phyloP scores from a whole-genome alignment of 2,329 filamentous ascomycete genomes.

The Hypomyces perniciosus region DNA sequence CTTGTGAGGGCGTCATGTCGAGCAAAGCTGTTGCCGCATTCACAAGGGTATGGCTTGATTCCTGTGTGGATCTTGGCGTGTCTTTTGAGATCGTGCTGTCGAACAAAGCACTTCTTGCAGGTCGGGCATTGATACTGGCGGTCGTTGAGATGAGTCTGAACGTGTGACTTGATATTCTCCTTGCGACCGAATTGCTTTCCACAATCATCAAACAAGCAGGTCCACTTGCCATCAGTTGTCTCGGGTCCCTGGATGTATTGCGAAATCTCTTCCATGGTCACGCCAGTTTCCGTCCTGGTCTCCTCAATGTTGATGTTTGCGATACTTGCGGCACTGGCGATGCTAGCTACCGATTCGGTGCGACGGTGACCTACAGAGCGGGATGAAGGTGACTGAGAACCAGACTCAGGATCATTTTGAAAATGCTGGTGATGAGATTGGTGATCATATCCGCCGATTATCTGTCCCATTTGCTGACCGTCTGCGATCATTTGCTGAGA shows the following conservation, averaged over 20 bases:
- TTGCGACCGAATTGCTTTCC: constrained; percentile 91
- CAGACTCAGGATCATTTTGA: constrained; percentile 12
- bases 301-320: constrained; percentile 59
- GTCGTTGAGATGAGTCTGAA: constrained; percentile 96
- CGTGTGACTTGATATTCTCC: constrained; percentile 97
- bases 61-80: constrained; percentile 97
- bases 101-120: constrained; percentile 92
- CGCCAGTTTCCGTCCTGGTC: constrained; percentile 69
- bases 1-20: constrained; percentile 91
- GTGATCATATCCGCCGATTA: constrained; percentile 38
- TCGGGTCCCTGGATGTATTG: constrained; percentile 69
- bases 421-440: constrained; percentile 19
- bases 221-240: constrained; percentile 69
- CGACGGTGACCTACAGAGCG: constrained; percentile 41
- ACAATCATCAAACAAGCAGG: constrained; percentile 71
- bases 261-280: constrained; percentile 78
- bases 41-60: constrained; percentile 90
- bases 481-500: constrained; percentile 50
- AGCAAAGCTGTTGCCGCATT: constrained; percentile 91
- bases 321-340: constrained; percentile 53
- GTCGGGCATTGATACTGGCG: constrained; percentile 90
- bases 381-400: constrained; percentile 16
- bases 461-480: constrained; percentile 33
- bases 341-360: constrained; percentile 54
- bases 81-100: constrained; percentile 93